Base-by-base conservation (phyloP, 495 filamentous ascomycete species). In the Beverwykella pulmonaria region DNA sequence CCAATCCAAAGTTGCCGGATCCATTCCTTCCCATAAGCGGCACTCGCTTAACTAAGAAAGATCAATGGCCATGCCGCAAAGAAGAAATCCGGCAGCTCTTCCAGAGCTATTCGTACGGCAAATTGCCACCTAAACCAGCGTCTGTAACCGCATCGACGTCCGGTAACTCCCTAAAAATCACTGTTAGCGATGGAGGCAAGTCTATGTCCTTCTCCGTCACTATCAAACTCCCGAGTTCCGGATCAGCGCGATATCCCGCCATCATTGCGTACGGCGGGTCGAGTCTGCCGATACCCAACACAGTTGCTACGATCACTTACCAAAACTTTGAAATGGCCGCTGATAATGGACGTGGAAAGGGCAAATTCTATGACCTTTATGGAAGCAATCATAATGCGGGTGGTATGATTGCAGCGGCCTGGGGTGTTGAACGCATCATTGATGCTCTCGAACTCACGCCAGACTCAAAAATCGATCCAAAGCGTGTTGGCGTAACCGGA, bases 351-450 rank as follows among this genome's bases (percentile, higher is more conserved):
- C 77, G 77, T 22, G 79, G 77, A 7, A 56, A 65, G 30, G 80
- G 80, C 25, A 73, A 75, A 55, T 82, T 81, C 73, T 82, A 76
- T 70, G 76, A 75, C 36, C 70, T 82, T 0, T 81, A 81, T 66
- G 80, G 80, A 32, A 59, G 39, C 27, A 46, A 53, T 3, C 69
- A 75, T 39, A 64, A 55, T 4, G 77, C 79, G 14, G 71, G 76
- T 10, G 74, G 70, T 1, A 63, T 83, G 62, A 78, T 78, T 17
- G 78, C 80, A 7, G 80, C 75, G 76, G 71, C 79, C 1, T 83
- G 81, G 80, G 80, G 73, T 32, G 77, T 79, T 10, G 69, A 52
- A 44, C 79, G 80, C 34, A 75, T 83, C 53, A 70, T 83, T 61
- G 80, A 82, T 50, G 78, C 73, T 1, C 59, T 82, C n/a, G 80